Percentiles rank a stretch among this genome's conserved stretches.
Evolutionary conservation across 192 early-diverging fungal genomes (phyloP).

Genomic region (Cetraspora pellucida): DNA sequence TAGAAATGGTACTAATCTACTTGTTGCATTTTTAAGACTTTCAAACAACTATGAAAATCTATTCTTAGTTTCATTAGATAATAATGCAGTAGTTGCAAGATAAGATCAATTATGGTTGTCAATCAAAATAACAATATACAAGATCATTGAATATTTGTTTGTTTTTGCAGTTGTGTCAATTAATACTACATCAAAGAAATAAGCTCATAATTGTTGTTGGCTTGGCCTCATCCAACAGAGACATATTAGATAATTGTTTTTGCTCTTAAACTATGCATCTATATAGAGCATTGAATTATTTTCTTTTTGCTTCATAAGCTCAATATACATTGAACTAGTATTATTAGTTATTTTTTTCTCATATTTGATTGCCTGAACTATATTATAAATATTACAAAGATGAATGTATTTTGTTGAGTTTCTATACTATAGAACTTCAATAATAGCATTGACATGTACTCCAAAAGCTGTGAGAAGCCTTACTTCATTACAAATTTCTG

Average conservation of each 20-base stretch:
- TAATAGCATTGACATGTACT: conserved; percentile 6
- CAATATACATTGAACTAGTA: conserved; percentile 17
- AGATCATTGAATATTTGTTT: conserved; percentile 2
- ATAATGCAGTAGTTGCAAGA: not conserved
- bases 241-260: conserved; percentile 9
- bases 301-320: not conserved
- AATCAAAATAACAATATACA: not conserved
- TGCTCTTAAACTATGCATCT: not conserved
- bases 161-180: not conserved
- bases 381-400: conserved; percentile 5
- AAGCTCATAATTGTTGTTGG: not conserved
- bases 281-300: not conserved
- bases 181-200: not conserved
- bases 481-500: not conserved
- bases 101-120: not conserved
- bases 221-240: conserved; percentile 3
- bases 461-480: not conserved
- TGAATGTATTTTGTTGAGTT: conserved; percentile 8
- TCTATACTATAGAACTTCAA: conserved; percentile 7
- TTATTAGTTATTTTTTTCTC: not conserved
- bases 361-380: not conserved
- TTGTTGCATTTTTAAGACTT: too few relatives aligned
- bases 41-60: too few relatives aligned
- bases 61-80: too few relatives aligned
- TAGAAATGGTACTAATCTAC: too few relatives aligned